Conservation (phyloP, 495 filamentous ascomycete species). For the Neurospora tetrasperma region DNA sequence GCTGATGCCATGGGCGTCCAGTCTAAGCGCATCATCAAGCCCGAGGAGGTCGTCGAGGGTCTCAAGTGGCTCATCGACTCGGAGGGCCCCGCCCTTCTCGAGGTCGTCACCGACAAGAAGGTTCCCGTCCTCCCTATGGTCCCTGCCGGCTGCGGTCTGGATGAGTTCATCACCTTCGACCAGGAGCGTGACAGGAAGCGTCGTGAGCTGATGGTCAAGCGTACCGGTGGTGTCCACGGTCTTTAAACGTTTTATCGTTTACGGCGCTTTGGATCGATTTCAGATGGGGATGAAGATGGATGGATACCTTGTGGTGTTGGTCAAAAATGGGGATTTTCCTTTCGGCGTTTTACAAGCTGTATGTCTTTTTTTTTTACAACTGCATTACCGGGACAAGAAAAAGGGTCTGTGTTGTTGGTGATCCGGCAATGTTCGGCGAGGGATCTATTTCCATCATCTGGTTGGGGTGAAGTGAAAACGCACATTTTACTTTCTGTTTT, state of each 20-base stretch:
- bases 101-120: slow-evolving; percentile 66
- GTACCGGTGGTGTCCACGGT: slow-evolving; percentile 48
- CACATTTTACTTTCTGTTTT: not conserved
- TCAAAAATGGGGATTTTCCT: slow-evolving; percentile 7
- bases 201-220: slow-evolving; percentile 58
- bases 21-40: slow-evolving; percentile 50
- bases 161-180: slow-evolving; percentile 92
- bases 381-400: slow-evolving; percentile 13
- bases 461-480: not conserved
- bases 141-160: slow-evolving; percentile 70
- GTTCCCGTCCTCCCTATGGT: slow-evolving; percentile 99
- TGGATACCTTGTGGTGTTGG: not conserved
- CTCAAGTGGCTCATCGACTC: slow-evolving; percentile 82
- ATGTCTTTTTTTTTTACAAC: not conserved
- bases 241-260: slow-evolving; percentile 10
- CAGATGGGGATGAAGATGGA: not conserved
- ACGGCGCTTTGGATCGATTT: not conserved
- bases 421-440: slow-evolving; percentile 5
- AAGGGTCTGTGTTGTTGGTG: not conserved
- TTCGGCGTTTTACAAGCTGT: not conserved
- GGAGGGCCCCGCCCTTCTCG: slow-evolving; percentile 65
- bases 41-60: slow-evolving; percentile 62
- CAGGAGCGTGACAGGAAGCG: slow-evolving; percentile 56
- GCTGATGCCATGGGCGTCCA: slow-evolving; percentile 76
- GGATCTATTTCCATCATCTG: slow-evolving; percentile 6